Evolutionary conservation across 2,329 filamentous ascomycete species (phyloP).

Genomic region (Immersiporthe knoxdaviesiana): DNA sequence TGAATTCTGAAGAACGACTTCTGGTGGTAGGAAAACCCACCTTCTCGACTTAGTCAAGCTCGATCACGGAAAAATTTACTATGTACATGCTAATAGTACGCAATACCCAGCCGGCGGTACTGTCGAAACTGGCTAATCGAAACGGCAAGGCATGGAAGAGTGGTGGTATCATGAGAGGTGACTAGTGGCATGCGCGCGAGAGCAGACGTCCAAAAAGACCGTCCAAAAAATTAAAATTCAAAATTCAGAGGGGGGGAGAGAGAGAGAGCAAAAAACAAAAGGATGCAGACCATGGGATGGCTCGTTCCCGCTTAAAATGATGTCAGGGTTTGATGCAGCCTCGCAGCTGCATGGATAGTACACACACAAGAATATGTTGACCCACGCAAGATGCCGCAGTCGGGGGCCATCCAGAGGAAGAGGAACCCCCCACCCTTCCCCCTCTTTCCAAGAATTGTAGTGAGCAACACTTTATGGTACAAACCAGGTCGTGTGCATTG

Average conservation of each 20-base stretch:
- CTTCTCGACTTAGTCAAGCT: conserved; percentile 29
- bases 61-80: conserved; percentile 11
- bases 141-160: conserved; percentile 13
- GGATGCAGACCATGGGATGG: neutral
- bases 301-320: conserved; percentile 11
- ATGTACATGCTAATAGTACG: conserved; percentile 4
- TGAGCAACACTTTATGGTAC: neutral
- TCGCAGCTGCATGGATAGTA: conserved; percentile 13
- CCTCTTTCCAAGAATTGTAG: neutral
- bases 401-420: neutral
- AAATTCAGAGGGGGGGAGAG: too few relatives aligned
- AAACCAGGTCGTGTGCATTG: conserved; percentile 8
- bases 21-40: conserved; percentile 18
- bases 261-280: neutral
- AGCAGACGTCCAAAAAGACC: neutral
- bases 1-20: neutral
- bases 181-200: neutral
- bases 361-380: conserved; percentile 2
- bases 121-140: conserved; percentile 19
- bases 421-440: neutral
- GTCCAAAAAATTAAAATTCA: neutral
- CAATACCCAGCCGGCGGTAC: conserved; percentile 20
- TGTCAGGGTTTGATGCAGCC: conserved; percentile 8
- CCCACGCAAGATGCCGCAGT: conserved; percentile 4
- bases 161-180: conserved; percentile 1